Conservation (phyloP, 2,329 filamentous ascomycete genomes). For the Cordyceps militaris region DNA sequence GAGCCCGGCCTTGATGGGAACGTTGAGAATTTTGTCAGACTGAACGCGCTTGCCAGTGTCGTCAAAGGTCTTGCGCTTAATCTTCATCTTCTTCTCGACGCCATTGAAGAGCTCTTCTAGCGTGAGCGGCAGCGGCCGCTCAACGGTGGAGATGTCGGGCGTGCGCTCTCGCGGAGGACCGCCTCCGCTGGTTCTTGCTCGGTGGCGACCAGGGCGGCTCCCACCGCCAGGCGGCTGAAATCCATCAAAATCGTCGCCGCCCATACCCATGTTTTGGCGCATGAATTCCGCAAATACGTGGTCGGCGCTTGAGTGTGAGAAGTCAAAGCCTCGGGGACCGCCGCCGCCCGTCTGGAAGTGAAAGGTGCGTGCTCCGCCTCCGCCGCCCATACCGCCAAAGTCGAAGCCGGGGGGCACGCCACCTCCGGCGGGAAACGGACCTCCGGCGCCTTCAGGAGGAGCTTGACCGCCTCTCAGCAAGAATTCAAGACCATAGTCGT, state of each 20-base stretch:
- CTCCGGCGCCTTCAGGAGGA: slow-evolving; percentile 53
- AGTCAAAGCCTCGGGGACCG: slow-evolving; percentile 61
- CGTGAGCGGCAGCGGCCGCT: slow-evolving; percentile 71
- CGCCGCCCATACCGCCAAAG: slow-evolving; percentile 39
- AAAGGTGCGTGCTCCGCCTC: slow-evolving; percentile 47
- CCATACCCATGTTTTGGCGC: slow-evolving; percentile 45
- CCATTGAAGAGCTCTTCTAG: slow-evolving; percentile 87
- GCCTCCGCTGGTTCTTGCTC: not conserved
- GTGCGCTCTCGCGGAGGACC: slow-evolving; percentile 43
- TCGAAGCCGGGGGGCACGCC: slow-evolving; percentile 54
- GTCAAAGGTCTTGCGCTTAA: slow-evolving; percentile 94
- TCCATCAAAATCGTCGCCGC: slow-evolving; percentile 42
- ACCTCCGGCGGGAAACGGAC: slow-evolving; percentile 50
- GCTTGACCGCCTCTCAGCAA: slow-evolving; percentile 70
- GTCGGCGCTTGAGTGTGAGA: slow-evolving; percentile 75
- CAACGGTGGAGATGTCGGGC: slow-evolving; percentile 84
- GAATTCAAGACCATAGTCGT: slow-evolving; percentile 91
- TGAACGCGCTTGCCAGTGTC: slow-evolving; percentile 74
- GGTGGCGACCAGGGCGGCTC: slow-evolving; percentile 28
- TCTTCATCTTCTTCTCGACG: slow-evolving; percentile 93
- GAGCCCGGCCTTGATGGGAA: slow-evolving; percentile 90
- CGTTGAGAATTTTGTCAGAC: slow-evolving; percentile 85
- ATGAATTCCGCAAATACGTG: slow-evolving; percentile 83
- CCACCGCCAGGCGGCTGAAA: slow-evolving; percentile 41
- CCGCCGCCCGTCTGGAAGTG: slow-evolving; percentile 55